Percentiles rank a stretch among this genome's conserved stretches.
Evolutionary conservation across 2,329 filamentous ascomycete species (phyloP).

Genomic region (Colletotrichum scovillei): DNA sequence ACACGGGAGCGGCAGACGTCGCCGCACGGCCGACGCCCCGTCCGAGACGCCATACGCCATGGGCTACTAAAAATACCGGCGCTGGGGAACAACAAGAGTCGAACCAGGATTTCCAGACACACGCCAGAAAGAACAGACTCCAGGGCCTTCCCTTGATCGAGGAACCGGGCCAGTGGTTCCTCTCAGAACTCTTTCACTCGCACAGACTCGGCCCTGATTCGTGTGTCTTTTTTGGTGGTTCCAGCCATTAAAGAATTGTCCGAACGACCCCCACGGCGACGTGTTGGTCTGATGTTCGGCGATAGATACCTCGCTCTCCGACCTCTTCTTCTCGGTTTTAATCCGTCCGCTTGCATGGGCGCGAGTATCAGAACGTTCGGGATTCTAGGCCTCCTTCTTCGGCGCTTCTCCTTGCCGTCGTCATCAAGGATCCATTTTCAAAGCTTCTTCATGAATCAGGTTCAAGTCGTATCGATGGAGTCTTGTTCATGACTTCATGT

Average conservation of each 20-base stretch:
- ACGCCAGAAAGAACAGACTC: neutral
- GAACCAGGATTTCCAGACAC: neutral
- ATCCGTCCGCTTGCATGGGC: neutral
- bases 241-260: neutral
- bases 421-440: slow-evolving; percentile 15
- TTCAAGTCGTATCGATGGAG: neutral
- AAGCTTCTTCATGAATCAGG: neutral
- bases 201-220: slow-evolving; percentile 21
- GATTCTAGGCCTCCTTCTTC: neutral
- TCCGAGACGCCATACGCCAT: neutral
- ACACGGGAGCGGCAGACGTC: neutral
- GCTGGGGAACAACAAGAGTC: neutral
- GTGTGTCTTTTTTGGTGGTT: neutral
- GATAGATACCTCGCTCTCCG: neutral
- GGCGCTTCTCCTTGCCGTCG: slow-evolving; percentile 11
- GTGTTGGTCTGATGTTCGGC: slow-evolving; percentile 30
- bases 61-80: slow-evolving; percentile 2
- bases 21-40: slow-evolving; percentile 15
- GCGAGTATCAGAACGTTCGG: slow-evolving; percentile 25
- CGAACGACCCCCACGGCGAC: slow-evolving; percentile 28
- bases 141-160: neutral
- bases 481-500: slow-evolving; percentile 1
- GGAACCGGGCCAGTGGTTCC: slow-evolving; percentile 7
- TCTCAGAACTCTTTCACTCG: neutral
- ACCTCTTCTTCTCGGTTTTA: neutral